phyloP scores from a whole-genome alignment of 2,329 filamentous ascomycete species.

The Neocucurbitaria cava region DNA sequence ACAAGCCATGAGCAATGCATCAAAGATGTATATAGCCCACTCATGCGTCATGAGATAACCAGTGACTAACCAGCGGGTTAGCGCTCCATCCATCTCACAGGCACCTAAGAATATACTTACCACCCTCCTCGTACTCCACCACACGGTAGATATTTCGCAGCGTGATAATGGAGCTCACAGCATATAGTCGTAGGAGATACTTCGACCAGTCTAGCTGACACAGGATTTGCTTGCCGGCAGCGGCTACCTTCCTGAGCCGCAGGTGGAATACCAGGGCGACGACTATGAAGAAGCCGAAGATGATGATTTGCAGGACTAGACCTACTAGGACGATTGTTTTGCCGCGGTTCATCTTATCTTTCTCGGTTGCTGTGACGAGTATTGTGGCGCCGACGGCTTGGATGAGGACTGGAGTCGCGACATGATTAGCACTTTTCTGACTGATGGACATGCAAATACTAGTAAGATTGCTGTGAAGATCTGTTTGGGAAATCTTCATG shows the following conservation, averaged over 20 bases:
- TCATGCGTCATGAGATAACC: conserved; percentile 58
- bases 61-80: conserved; percentile 18
- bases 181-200: conserved; percentile 41
- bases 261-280: conserved; percentile 8
- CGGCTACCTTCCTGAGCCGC: conserved; percentile 31
- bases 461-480: too few species aligned
- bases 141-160: conserved; percentile 54
- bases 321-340: conserved; percentile 60
- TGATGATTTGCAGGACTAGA: conserved; percentile 61
- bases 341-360: conserved; percentile 38
- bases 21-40: conserved; percentile 60
- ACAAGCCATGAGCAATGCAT: conserved; percentile 53
- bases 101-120: conserved; percentile 2
- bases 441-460: too few species aligned
- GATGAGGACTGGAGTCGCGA: too few species aligned
- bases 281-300: conserved; percentile 61
- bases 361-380: conserved; percentile 26
- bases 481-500: too few species aligned
- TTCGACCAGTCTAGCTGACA: background rate
- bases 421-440: too few species aligned
- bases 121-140: conserved; percentile 50
- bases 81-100: too few species aligned
- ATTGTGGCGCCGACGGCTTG: conserved; percentile 52
- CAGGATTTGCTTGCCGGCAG: background rate
- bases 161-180: conserved; percentile 50